These are phyloP conservation scores for Coemansia sp. DNA, from an alignment of 192 early-diverging fungal species.

Conservation along the genomic window DNA sequence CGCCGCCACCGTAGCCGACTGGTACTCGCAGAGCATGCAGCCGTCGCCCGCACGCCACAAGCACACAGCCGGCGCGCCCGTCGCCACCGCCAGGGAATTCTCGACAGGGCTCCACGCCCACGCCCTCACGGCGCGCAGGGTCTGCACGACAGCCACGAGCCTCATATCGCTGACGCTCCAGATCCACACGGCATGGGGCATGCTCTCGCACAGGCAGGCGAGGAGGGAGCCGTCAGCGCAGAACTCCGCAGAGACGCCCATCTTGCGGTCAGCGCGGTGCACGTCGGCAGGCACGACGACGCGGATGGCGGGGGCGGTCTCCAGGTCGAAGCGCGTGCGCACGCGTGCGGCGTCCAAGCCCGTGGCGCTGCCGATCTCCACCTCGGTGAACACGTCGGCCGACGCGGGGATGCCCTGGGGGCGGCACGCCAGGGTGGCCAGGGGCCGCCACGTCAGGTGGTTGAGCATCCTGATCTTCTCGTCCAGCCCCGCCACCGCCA, in stretches of 20 bases:
- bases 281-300: constrained; percentile 14
- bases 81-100: constrained; percentile 25
- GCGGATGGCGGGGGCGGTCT: constrained; percentile 2
- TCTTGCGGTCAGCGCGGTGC: constrained; percentile 15
- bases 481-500: constrained; percentile 43
- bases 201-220: constrained; percentile 22
- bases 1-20: constrained; percentile 15
- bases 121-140: constrained; percentile 20
- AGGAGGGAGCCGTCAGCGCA: constrained; percentile 36
- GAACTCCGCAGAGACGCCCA: constrained; percentile 19
- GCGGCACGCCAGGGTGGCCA: constrained; percentile 29
- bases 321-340: constrained; percentile 34
- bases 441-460: constrained; percentile 47
- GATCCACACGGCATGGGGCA: constrained; percentile 46
- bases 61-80: constrained; percentile 30
- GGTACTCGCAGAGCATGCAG: constrained; percentile 32
- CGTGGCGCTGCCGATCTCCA: constrained; percentile 14
- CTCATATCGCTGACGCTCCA: constrained; percentile 34
- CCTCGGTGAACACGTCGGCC: constrained; percentile 42
- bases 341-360: background rate
- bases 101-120: constrained; percentile 48
- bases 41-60: constrained; percentile 45
- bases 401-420: background rate
- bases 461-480: constrained; percentile 32
- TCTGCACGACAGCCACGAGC: constrained; percentile 34